A percentile compares a stretch with the other conserved stretches of the same genome.
These are phyloP conservation scores for Spinacia oleracea DNA, from an alignment of 179 eudicot species.

Conservation along the genomic window DNA sequence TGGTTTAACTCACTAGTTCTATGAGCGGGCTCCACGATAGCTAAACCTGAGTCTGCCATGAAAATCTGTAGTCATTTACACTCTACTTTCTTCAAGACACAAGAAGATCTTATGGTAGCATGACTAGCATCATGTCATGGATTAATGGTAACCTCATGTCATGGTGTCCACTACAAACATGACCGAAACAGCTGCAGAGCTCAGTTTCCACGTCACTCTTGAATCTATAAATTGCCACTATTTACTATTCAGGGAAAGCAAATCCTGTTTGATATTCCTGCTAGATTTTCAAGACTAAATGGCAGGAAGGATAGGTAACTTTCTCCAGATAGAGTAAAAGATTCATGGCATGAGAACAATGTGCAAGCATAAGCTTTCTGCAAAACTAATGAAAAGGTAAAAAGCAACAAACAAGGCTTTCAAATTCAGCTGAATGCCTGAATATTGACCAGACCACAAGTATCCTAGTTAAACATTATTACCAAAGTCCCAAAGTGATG, in stretches of 20 bases:
- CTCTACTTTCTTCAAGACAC: background rate
- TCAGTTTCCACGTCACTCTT: background rate
- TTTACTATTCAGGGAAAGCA: background rate
- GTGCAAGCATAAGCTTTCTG: background rate
- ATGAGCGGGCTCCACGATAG: background rate
- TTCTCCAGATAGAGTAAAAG: background rate
- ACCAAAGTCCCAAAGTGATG: too few relatives aligned
- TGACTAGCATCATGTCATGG: too few relatives aligned
- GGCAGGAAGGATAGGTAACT: background rate
- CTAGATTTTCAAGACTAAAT: background rate
- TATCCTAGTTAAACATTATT: background rate
- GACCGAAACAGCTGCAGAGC: background rate
- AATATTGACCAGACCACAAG: too few relatives aligned
- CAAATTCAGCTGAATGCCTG: too few relatives aligned
- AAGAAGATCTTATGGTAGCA: background rate
- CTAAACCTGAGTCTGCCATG: background rate
- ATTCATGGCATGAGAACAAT: background rate
- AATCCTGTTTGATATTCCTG: background rate
- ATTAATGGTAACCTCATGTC: background rate
- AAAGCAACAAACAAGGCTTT: background rate
- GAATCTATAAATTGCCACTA: background rate
- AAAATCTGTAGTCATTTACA: background rate
- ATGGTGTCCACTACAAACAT: background rate
- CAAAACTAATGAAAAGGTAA: background rate
- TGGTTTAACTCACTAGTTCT: background rate